phyloP scores from a whole-genome alignment of 2,329 filamentous ascomycete genomes.

The Colletotrichum orchidophilum region DNA sequence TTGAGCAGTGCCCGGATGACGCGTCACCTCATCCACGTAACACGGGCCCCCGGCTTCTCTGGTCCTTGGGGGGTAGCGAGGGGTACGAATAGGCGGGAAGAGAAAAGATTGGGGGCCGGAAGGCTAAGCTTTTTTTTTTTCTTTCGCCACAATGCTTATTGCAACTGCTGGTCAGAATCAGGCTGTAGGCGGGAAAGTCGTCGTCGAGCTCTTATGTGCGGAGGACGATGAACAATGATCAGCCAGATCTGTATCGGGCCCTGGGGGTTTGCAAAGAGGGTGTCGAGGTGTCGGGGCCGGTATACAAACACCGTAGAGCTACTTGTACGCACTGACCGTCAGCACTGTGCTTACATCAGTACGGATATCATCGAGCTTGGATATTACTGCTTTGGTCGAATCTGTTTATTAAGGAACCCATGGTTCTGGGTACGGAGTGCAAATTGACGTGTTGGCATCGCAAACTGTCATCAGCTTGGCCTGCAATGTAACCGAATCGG shows the following conservation, averaged over 20 bases:
- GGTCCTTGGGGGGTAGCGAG: background rate
- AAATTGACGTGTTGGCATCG: background rate
- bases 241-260: background rate
- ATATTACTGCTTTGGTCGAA: background rate
- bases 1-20: background rate
- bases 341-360: background rate
- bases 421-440: background rate
- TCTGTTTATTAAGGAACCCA: background rate
- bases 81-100: background rate
- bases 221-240: background rate
- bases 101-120: slow-evolving; percentile 13
- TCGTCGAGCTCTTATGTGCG: background rate
- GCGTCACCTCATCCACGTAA: slow-evolving; percentile 25
- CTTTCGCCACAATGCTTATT: slow-evolving; percentile 26
- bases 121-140: slow-evolving; percentile 25
- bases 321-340: background rate
- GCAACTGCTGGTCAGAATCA: slow-evolving; percentile 21
- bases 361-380: background rate
- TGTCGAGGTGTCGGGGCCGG: background rate
- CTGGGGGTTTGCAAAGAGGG: background rate
- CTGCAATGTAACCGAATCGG: background rate
- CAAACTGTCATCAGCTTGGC: background rate
- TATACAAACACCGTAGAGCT: background rate
- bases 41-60: slow-evolving; percentile 14
- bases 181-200: slow-evolving; percentile 7